Evolutionary conservation across 805 yeast genomes (phyloP).

Genomic region (Ogataea saltuana): DNA sequence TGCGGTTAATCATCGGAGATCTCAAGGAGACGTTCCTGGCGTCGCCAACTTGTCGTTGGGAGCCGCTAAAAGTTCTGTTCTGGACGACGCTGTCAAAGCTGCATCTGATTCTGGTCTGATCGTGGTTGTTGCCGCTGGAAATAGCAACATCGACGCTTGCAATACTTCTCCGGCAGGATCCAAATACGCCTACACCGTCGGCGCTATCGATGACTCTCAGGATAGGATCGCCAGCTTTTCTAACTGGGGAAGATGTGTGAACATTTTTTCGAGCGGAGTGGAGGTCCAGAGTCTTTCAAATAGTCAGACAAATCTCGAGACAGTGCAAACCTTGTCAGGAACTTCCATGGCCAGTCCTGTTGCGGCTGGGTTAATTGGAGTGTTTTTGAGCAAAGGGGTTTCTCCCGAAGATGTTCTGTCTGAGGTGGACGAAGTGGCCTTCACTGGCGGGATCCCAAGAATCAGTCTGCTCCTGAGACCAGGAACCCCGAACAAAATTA

Average conservation of each 20-base stretch:
- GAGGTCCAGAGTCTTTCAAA: conserved; percentile 57
- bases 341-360: conserved; percentile 83
- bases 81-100: conserved; percentile 75
- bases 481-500: conserved; percentile 63
- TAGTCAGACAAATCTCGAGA: conserved; percentile 20
- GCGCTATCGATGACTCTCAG: conserved; percentile 77
- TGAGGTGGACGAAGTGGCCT: conserved; percentile 46
- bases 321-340: conserved; percentile 53
- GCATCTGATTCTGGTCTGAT: conserved; percentile 73
- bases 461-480: conserved; percentile 47
- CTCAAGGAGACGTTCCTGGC: conserved; percentile 41
- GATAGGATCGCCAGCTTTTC: conserved; percentile 76
- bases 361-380: conserved; percentile 65
- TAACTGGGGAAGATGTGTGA: conserved; percentile 94
- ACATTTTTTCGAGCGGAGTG: conserved; percentile 82
- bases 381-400: conserved; percentile 54
- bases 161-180: conserved; percentile 85
- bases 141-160: conserved; percentile 76
- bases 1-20: conserved; percentile 58
- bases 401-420: conserved; percentile 42
- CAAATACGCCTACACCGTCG: conserved; percentile 70
- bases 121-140: conserved; percentile 86
- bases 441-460: conserved; percentile 48
- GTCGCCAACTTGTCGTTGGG: conserved; percentile 85
- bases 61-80: conserved; percentile 61